Base-by-base conservation (phyloP, 176 grass and related monocot genomes). In the Hordeum marinum region DNA sequence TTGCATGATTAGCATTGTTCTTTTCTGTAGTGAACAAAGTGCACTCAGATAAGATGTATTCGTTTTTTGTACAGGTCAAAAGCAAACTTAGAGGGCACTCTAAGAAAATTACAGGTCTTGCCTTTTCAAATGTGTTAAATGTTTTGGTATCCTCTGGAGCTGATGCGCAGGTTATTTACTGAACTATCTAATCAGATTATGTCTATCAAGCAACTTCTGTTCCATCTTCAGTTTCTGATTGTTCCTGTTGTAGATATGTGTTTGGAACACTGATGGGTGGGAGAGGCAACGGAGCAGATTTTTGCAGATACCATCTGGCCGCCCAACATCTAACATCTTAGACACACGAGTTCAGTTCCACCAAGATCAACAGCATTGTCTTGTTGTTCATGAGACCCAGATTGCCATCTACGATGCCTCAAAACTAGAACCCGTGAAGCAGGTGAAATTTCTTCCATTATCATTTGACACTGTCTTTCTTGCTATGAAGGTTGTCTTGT, bases 101-200 rank as follows among this genome's bases (percentile, higher is more conserved):
- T 54, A 98, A 98, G 89, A 95, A 90, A 94, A 98, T 98, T 79
- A 98, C 96, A 14, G 96, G 96, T 79, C 96, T 98, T 26, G 96
- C 96, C 13, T 98, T 98, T 64, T 98, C 96, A 82, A 93, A 95
- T 87, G 93, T 89, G 46, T 80, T 98, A 75, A 94, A 95, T 85
- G 91, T 98, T 35, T 63, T 98, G 71, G 87, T 98, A 57, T 98
- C 96, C 76, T 95, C 96, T 52, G 96, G 96, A 87, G 96, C 96
- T 68, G 96, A 98, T 86, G 90, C 96, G 45, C 96, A 98, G 96
- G 96, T 98, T 89, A 84, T 72, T 88, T 81, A 23, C 63, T 83
- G 39, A 85, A 78, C 69, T 77, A 59, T 83, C 40, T 75, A 60
- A 14, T 59, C 35, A 62, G 20, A 84, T 57, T 18, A 77, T 80